A percentile compares a stretch with the other conserved stretches of the same genome.
phyloP scores from a whole-genome alignment of 805 yeast genomes.

The Kazachstania taianensis region DNA sequence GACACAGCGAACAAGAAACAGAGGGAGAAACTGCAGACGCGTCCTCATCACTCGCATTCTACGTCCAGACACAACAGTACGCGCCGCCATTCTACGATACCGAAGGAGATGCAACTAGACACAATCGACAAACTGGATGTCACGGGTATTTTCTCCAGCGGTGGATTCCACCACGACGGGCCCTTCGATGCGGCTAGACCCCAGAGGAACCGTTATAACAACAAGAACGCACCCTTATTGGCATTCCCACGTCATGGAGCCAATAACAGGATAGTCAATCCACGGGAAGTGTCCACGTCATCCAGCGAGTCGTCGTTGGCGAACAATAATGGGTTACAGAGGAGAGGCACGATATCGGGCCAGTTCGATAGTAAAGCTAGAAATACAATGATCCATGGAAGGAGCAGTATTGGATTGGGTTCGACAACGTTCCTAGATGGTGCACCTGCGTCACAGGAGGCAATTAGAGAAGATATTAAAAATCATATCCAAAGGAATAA shows the following conservation, averaged over 20 bases:
- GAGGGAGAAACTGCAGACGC: no score
- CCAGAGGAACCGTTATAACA: conserved; percentile 64
- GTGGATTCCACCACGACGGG: conserved; percentile 95
- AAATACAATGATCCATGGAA: conserved; percentile 62
- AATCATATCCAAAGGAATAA: conserved; percentile 56
- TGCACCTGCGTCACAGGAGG: conserved; percentile 67
- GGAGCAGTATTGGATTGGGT: conserved; percentile 78
- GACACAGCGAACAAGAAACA: no score
- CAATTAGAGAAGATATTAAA: conserved; percentile 30
- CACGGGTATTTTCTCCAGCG: conserved; percentile 86
- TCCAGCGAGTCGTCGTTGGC: conserved; percentile 34
- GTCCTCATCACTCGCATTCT: not conserved
- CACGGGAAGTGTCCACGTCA: conserved; percentile 10
- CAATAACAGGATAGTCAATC: conserved; percentile 41
- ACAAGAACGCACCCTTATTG: conserved; percentile 76
- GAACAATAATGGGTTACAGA: conserved; percentile 30
- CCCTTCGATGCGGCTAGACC: conserved; percentile 99
- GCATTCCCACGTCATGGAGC: conserved; percentile 97
- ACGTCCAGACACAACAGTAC: not conserved
- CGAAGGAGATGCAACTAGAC: conserved; percentile 40
- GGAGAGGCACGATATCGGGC: conserved; percentile 39
- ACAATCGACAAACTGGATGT: conserved; percentile 92
- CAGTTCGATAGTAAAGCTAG: conserved; percentile 65
- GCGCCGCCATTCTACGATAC: not conserved
- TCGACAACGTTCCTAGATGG: conserved; percentile 90